Evolutionary conservation across 2,329 filamentous ascomycete species (phyloP).

Genomic region (Venturia pyrina): DNA sequence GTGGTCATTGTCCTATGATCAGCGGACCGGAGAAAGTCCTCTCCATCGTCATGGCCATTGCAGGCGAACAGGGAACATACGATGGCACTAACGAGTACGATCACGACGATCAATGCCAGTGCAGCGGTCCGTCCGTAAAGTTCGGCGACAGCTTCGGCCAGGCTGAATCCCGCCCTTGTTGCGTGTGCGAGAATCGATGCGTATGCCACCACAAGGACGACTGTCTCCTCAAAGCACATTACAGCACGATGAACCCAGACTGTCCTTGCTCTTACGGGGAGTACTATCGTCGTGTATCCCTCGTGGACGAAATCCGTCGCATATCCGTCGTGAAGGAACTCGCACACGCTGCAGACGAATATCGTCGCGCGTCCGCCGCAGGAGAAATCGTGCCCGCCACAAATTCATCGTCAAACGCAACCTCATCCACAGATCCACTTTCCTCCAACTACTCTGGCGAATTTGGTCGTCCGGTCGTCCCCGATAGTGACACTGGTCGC

Average conservation of each 20-base stretch:
- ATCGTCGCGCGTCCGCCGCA: too few species aligned
- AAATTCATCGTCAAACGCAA: not conserved
- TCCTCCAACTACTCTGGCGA: not conserved
- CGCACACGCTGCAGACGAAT: not conserved
- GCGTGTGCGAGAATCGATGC: not conserved
- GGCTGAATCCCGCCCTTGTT: not conserved
- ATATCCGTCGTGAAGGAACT: too few species aligned
- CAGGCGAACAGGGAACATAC: not conserved
- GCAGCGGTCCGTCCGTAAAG: not conserved
- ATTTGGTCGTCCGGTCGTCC: not conserved
- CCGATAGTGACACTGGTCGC: not conserved
- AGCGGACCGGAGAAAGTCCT: not conserved
- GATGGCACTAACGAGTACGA: not conserved
- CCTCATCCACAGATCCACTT: not conserved
- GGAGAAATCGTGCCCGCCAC: not conserved
- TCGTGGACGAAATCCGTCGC: not conserved
- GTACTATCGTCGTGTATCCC: not conserved
- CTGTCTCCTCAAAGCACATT: not conserved
- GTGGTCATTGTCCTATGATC: not conserved
- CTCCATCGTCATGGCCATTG: not conserved
- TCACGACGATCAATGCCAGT: not conserved
- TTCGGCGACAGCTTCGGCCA: not conserved
- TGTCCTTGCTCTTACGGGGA: not conserved
- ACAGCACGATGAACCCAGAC: constrained; percentile 4
- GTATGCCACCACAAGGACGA: not conserved